phyloP scores from a whole-genome alignment of 306 rosid species.

The Cyclanthera cordifolia region DNA sequence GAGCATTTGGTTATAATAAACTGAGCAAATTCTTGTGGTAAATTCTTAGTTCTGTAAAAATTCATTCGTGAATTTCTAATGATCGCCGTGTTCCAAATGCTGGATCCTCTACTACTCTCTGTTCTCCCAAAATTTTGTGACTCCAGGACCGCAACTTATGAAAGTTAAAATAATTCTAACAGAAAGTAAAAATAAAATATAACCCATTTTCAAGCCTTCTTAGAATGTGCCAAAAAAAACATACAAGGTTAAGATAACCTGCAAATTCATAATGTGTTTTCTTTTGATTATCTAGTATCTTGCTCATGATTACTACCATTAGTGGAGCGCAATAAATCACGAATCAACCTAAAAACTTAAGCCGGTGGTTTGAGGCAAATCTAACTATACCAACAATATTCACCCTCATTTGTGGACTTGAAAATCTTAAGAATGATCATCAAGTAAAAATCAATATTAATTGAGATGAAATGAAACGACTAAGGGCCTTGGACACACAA shows the following conservation, averaged over 20 bases:
- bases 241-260: neutral
- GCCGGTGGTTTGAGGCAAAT: no score
- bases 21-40: neutral
- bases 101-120: no score
- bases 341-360: no score
- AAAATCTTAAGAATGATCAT: no score
- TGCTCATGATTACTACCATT: neutral
- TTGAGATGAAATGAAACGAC: no score
- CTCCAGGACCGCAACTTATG: neutral
- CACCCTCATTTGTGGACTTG: no score
- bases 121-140: neutral
- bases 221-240: neutral
- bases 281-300: neutral
- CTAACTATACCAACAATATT: no score
- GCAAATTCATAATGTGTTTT: neutral
- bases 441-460: no score
- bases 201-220: no score
- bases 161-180: neutral
- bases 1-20: slow-evolving; percentile 18
- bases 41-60: neutral
- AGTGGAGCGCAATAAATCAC: neutral
- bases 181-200: neutral
- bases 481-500: no score
- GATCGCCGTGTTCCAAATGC: no score
- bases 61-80: no score